Percentiles rank a stretch among this genome's conserved stretches.
phyloP scores from a whole-genome alignment of 345 rosid genomes.

The Aethionema arabicum region DNA sequence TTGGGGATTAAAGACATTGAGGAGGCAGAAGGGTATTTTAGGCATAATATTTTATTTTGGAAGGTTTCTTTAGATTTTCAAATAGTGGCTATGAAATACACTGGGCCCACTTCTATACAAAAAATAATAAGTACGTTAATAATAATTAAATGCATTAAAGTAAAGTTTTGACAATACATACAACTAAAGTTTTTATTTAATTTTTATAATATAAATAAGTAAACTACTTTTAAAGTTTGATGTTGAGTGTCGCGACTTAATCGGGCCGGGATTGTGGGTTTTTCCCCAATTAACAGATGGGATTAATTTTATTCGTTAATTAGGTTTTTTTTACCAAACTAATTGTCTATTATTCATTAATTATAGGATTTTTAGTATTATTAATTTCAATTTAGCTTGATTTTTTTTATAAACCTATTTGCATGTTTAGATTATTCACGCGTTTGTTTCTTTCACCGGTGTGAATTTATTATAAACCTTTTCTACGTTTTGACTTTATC shows the following conservation, averaged over 20 bases:
- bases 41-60: constrained; percentile 23
- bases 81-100: constrained; percentile 29
- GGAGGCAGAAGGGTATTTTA: constrained; percentile 27
- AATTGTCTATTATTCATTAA: constrained; percentile 32
- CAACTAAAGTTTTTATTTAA: constrained; percentile 34
- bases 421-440: constrained; percentile 1
- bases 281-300: constrained; percentile 23
- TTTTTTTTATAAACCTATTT: background rate
- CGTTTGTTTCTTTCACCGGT: constrained; percentile 1
- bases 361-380: background rate
- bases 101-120: constrained; percentile 27
- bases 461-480: constrained; percentile 2
- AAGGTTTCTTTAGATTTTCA: constrained; percentile 33
- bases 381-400: background rate
- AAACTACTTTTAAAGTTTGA: constrained; percentile 26
- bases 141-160: constrained; percentile 24
- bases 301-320: constrained; percentile 19
- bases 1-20: constrained; percentile 32
- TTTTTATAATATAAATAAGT: constrained; percentile 16
- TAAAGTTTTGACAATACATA: constrained; percentile 35
- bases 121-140: constrained; percentile 29
- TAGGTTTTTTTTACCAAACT: constrained; percentile 30
- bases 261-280: constrained; percentile 27
- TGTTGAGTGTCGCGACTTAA: constrained; percentile 32
- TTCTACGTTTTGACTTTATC: background rate